Evolutionary conservation across 768 basidiomycete species (phyloP).

Genomic region (Phaeotremella skinneri): DNA sequence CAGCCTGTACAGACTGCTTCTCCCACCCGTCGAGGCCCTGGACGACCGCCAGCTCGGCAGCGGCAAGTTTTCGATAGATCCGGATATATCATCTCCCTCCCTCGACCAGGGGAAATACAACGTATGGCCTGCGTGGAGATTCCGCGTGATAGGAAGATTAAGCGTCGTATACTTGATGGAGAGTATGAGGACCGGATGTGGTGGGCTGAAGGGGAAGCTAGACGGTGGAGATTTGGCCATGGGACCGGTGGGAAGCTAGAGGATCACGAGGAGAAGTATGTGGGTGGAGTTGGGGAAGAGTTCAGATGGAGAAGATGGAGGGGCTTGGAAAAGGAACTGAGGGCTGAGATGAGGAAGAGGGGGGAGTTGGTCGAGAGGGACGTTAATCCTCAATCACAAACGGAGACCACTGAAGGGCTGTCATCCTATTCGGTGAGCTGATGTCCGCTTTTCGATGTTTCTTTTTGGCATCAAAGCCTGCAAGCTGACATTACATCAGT

Average conservation of each 20-base stretch:
- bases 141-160: constrained; percentile 29
- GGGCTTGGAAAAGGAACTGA: constrained; percentile 27
- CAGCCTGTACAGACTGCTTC: background rate
- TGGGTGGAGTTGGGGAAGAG: constrained; percentile 30
- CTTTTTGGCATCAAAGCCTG: background rate
- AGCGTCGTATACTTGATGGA: constrained; percentile 31
- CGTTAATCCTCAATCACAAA: constrained; percentile 4
- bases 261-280: constrained; percentile 5
- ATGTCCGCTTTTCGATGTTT: background rate
- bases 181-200: constrained; percentile 33
- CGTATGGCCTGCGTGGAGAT: constrained; percentile 41
- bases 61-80: constrained; percentile 28
- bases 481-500: constrained; percentile 22
- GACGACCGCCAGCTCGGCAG: background rate
- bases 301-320: constrained; percentile 39
- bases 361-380: constrained; percentile 25
- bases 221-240: constrained; percentile 30
- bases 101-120: constrained; percentile 21
- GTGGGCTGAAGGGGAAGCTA: constrained; percentile 29
- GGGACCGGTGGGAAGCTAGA: constrained; percentile 20
- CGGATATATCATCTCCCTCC: constrained; percentile 32
- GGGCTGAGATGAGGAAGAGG: constrained; percentile 26
- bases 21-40: background rate
- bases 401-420: constrained; percentile 12
- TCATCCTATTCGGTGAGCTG: constrained; percentile 37